Base-by-base conservation (phyloP, 257 asterid species). In the Gardenia jasminoides region DNA sequence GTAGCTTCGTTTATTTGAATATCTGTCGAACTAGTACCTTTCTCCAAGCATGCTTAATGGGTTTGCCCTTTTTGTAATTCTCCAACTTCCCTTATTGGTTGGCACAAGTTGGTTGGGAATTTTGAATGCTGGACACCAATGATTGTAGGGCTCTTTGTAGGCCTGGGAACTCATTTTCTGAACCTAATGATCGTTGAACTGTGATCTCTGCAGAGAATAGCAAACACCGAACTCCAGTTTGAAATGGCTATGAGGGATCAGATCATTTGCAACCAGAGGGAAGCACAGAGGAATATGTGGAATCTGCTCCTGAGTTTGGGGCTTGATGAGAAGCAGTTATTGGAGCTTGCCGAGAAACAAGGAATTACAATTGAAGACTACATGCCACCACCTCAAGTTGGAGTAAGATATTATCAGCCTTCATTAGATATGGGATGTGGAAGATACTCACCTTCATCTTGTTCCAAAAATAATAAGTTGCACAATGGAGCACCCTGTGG, bases 171-270 rank as follows among this genome's bases (percentile, higher is more conserved):
- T 77, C 22, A n/a, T n/a, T 12, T 26, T 56, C 73, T 26, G 74
- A 19, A 44, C 75, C 75, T 77, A 61, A 79, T 79, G 31, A 31
- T 78, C 46, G 72, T 83, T 46, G 43, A 61, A 75, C 71, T 68
- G 54, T 36, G 44, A 69, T 72, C 62, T 58, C 41, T 84, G 79
- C 84, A 93, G 99, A 98, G 99, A 83, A 89, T 94, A 59, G 83
- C 92, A 5, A 93, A 94, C 78, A 89, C 98, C 7, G 99, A 94
- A 79, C 98, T 94, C 79, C 99, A 94, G 87, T 91, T 94, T 70
- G 97, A 94, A 90, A 89, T 94, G 85, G 99, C 98, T 72, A 85
- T 91, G 90, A 91, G 99, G 86, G 99, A 94, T 84, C 98, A 94
- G 87, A 84, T 93, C 58, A 93, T 94, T 73, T 73, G 84, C 89